Evolutionary conservation across 2,329 filamentous ascomycete species (phyloP).

Genomic region (Sphaerulina vaccinii): DNA sequence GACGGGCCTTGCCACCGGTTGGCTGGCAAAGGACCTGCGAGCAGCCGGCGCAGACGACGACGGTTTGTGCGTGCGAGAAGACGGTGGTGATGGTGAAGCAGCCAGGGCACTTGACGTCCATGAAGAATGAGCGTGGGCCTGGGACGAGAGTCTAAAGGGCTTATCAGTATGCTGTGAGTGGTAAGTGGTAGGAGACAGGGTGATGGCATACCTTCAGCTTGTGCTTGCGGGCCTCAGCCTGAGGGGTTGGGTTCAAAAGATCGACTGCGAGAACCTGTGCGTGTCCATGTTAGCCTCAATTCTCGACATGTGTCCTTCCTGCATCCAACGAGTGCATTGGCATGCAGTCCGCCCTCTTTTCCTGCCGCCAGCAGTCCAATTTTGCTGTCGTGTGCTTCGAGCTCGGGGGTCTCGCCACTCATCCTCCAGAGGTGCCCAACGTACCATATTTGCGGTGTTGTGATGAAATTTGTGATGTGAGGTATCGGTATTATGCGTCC

Average conservation of each 20-base stretch:
- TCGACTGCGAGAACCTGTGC: conserved; percentile 98
- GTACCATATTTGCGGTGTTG: conserved; percentile 36
- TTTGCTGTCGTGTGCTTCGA: conserved; percentile 31
- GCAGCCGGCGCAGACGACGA: conserved; percentile 99
- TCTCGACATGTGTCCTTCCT: not conserved
- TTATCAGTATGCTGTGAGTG: conserved; percentile 8
- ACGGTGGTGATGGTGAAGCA: conserved; percentile 99
- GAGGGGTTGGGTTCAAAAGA: conserved; percentile 97
- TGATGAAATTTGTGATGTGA: conserved; percentile 19
- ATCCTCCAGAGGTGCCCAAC: conserved; percentile 18
- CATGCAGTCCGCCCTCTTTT: conserved; percentile 5
- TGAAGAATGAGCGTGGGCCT: conserved; percentile 98
- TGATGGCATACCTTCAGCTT: conserved; percentile 87
- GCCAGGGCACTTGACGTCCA: conserved; percentile 99
- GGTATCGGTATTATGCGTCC: conserved; percentile 17
- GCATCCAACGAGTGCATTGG: conserved; percentile 3
- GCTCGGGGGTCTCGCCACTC: conserved; percentile 19
- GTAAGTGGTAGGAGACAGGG: not conserved
- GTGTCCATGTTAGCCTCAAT: conserved; percentile 27
- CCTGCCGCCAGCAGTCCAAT: conserved; percentile 2
- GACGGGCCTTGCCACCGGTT: conserved; percentile 96
- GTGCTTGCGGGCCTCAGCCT: conserved; percentile 99
- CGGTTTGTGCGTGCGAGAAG: conserved; percentile 99
- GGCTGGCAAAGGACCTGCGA: conserved; percentile 99
- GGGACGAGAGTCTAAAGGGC: conserved; percentile 67